Conservation (phyloP, 2,329 filamentous ascomycete genomes). For the Alternaria hordeiaustralica region DNA sequence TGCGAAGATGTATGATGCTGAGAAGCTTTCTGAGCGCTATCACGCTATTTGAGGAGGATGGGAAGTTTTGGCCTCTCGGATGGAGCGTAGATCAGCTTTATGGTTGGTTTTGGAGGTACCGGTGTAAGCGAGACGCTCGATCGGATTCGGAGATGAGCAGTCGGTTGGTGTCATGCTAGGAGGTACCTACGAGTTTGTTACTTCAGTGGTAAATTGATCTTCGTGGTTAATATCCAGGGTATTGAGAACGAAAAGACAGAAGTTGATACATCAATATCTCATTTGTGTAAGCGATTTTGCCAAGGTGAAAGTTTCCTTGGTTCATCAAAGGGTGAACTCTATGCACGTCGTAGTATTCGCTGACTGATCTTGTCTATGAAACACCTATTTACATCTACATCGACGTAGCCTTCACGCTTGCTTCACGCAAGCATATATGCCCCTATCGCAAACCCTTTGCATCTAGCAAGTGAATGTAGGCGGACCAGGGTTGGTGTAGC, state of each 20-base stretch:
- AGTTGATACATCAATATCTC: not conserved
- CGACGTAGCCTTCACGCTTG: not conserved
- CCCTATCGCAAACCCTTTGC: not conserved
- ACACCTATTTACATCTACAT: not conserved
- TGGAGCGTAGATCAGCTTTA: no score
- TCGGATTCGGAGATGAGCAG: not conserved
- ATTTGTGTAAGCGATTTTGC: not conserved
- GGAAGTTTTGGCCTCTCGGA: not conserved
- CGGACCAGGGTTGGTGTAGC: slow-evolving; percentile 9
- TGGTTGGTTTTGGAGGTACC: no score
- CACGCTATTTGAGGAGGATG: slow-evolving; percentile 11
- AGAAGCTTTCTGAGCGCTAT: slow-evolving; percentile 26
- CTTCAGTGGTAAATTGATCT: not conserved
- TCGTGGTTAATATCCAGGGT: not conserved
- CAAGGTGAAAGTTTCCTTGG: not conserved
- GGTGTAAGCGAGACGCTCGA: not conserved
- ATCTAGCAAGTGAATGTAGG: slow-evolving; percentile 9
- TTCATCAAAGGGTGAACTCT: not conserved
- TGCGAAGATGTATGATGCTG: slow-evolving; percentile 29
- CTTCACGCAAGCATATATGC: not conserved
- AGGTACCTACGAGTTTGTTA: not conserved
- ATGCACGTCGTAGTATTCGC: not conserved
- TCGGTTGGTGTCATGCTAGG: not conserved
- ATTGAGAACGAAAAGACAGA: not conserved
- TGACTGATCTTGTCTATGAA: not conserved